Evolutionary conservation across 2,329 filamentous ascomycete genomes (phyloP), one percentile per base, ranked within the genome.

Genomic region (Neophaeococcomyces aloes): DNA sequence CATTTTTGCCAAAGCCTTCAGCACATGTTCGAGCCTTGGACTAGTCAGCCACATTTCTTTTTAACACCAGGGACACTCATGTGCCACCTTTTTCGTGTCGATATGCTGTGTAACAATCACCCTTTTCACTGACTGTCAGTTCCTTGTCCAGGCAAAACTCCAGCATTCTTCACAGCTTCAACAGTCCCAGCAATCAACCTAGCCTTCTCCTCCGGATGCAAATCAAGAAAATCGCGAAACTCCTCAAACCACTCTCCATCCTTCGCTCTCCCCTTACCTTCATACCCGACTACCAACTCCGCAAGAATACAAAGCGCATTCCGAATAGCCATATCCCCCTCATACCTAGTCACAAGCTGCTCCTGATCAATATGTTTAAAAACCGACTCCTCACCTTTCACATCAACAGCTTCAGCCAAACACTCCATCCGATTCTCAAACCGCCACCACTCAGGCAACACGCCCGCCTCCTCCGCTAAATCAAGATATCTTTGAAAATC

Each of bases 401-500:
- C 46, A 37, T 52, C 48, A 37, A 52, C 48, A 18, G 51, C 53
- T 25, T 47, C 30, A 11, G 43, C 21, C 15, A 54, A 44, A 37
- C 48, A 51, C 38, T 53, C 49, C 53, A 55, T 53, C 19, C 53
- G 37, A 19, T 53, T 49, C 38, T 55, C 53, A 15, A 50, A 53
- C 13, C 35, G 32, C 53, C 53, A 55, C 53, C 53, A 55, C 0
- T 57, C 17, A 3, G 70, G 70, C 25, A 74, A 55, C 4, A 71
- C 48, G 2, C 53, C 50, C 0, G 44, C 48, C 4, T 48, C 33
- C 17, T 59, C 55, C 1, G 56, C 59, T 3, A 47, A 40, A 3
- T 48, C 19, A 15, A 73, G 46, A 42, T 69, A 72, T 0, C 52
- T 46, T 17, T 50, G 49, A 48, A 73, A 68, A 4, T 61, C 64